Percentiles rank a stretch among this genome's conserved stretches.
Conservation (phyloP, 208 protist genomes). For the Histomonas meleagridis region DNA sequence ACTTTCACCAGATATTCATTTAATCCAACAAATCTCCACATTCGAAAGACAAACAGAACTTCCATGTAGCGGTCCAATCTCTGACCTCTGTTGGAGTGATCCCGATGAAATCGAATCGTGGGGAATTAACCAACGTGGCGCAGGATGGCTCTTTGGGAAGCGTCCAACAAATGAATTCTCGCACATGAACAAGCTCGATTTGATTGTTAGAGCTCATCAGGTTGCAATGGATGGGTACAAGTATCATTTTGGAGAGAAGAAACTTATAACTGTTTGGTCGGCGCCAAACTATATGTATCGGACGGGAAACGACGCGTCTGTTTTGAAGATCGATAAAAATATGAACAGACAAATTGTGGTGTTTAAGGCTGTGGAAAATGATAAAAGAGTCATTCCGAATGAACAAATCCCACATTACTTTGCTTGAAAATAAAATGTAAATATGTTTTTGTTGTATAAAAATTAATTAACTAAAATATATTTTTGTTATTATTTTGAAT, state of each 20-base stretch:
- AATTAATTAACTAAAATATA: too few species aligned
- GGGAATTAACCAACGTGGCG: conserved; percentile 65
- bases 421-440: too few species aligned
- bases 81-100: conserved; percentile 50
- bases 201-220: conserved; percentile 70
- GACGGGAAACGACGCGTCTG: conserved; percentile 60
- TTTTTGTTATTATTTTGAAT: too few species aligned
- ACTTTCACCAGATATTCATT: not conserved
- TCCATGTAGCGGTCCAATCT: conserved; percentile 53
- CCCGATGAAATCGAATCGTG: conserved; percentile 59
- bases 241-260: conserved; percentile 70
- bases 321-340: conserved; percentile 96
- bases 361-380: conserved; percentile 88
- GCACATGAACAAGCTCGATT: conserved; percentile 60
- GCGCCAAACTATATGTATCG: conserved; percentile 62
- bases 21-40: not conserved
- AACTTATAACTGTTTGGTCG: conserved; percentile 73
- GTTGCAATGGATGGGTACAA: conserved; percentile 75
- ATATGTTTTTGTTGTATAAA: too few species aligned
- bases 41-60: not conserved
- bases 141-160: conserved; percentile 69
- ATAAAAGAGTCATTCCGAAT: conserved; percentile 25
- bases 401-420: too few species aligned
- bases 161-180: conserved; percentile 58
- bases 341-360: conserved; percentile 65